Conservation (phyloP, 306 rosid species). For the Carpinus fangiana region DNA sequence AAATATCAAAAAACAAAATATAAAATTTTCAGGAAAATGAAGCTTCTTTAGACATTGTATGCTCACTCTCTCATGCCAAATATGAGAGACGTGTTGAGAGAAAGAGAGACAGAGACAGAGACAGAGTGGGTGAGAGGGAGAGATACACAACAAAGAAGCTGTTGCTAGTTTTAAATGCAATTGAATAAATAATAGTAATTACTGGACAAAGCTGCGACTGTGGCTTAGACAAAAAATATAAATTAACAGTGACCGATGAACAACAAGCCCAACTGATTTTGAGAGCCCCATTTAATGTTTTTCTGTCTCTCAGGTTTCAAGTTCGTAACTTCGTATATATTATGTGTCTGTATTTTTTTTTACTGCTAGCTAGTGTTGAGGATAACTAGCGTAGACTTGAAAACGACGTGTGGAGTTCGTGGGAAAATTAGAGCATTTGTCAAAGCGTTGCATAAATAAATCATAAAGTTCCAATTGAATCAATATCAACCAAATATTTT, state of each 20-base stretch:
- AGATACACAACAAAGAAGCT: not conserved
- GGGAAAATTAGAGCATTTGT: too few relatives aligned
- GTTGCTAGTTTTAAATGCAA: conserved; percentile 1
- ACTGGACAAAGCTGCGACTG: not conserved
- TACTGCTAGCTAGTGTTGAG: not conserved
- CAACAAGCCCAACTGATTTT: conserved; percentile 1
- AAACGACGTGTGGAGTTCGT: not conserved
- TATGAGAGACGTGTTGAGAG: not conserved
- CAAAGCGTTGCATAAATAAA: too few relatives aligned
- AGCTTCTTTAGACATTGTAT: not conserved
- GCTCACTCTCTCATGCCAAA: not conserved
- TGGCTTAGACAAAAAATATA: not conserved
- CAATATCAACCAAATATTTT: too few relatives aligned
- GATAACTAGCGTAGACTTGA: not conserved
- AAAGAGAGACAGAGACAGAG: not conserved
- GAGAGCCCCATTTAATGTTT: conserved; percentile 16
- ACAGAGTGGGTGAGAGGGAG: not conserved
- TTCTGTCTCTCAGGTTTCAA: not conserved
- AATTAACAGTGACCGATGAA: too few relatives aligned
- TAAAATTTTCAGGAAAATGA: conserved; percentile 15
- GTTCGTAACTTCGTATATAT: not conserved
- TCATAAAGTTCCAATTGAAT: too few relatives aligned
- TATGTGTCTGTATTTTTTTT: not conserved
- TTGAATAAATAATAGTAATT: not conserved
- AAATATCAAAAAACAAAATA: conserved; percentile 8